A percentile compares a stretch with the other conserved stretches of the same genome.
These are phyloP conservation scores for Xanthoconium purpureum DNA, from an alignment of 768 basidiomycete species.

Conservation along the genomic window DNA sequence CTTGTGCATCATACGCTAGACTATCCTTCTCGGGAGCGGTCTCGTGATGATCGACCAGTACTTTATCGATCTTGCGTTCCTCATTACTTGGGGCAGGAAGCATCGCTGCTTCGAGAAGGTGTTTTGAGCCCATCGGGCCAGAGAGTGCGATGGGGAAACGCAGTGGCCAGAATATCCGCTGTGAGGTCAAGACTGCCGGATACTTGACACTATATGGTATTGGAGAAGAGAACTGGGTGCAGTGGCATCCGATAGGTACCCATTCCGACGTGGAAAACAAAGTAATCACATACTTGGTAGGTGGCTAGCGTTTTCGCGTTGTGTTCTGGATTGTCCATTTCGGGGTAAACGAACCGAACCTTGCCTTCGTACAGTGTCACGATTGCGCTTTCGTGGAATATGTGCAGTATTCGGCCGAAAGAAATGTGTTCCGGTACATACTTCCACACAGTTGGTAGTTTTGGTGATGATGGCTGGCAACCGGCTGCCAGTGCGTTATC, in stretches of 20 bases:
- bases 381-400: slow-evolving; percentile 27
- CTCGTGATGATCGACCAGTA: slow-evolving; percentile 25
- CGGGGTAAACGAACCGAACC: slow-evolving; percentile 25
- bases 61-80: slow-evolving; percentile 18
- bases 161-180: slow-evolving; percentile 31
- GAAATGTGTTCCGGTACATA: slow-evolving; percentile 20
- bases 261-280: background rate
- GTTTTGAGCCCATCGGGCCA: slow-evolving; percentile 6
- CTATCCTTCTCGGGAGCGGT: slow-evolving; percentile 2
- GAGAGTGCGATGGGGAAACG: slow-evolving; percentile 11
- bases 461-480: slow-evolving; percentile 3
- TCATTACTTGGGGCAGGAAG: slow-evolving; percentile 15
- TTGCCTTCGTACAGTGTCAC: slow-evolving; percentile 27
- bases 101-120: slow-evolving; percentile 22
- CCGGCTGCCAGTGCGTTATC: slow-evolving; percentile 12
- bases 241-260: background rate
- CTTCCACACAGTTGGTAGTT: slow-evolving; percentile 19
- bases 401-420: slow-evolving; percentile 27
- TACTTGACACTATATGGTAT: slow-evolving; percentile 15
- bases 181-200: slow-evolving; percentile 24
- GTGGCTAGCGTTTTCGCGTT: slow-evolving; percentile 14
- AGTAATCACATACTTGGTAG: slow-evolving; percentile 17
- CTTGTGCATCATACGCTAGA: slow-evolving; percentile 24
- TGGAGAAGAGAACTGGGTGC: slow-evolving; percentile 18
- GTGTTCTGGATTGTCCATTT: slow-evolving; percentile 17